Evolutionary conservation across 148 eudicot species (phyloP).

Genomic region (Rhododendron molle): DNA sequence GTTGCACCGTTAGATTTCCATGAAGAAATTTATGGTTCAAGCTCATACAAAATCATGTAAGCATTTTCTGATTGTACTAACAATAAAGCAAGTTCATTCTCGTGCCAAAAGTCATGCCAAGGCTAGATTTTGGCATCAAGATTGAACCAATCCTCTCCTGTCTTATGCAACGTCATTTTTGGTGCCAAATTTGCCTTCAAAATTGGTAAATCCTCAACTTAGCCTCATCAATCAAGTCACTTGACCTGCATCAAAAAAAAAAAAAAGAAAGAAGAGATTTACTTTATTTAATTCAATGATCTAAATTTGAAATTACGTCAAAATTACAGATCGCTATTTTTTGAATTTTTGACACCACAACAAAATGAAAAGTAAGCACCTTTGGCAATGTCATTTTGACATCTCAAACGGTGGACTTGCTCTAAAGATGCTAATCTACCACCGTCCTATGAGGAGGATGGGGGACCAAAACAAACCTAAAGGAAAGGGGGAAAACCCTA

Average conservation of each 20-base stretch:
- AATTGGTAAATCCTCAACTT: neutral
- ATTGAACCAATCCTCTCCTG: neutral
- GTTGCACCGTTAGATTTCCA: neutral
- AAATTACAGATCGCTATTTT: too few relatives aligned
- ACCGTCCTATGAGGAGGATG: neutral
- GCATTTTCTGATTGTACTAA: neutral
- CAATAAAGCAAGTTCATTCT: neutral
- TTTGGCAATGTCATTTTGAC: neutral
- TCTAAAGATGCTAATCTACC: neutral
- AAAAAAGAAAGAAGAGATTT: too few relatives aligned
- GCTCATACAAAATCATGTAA: neutral
- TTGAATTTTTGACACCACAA: too few relatives aligned
- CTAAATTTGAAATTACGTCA: neutral
- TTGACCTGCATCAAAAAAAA: neutral
- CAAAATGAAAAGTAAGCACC: neutral
- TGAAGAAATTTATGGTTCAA: neutral
- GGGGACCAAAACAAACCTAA: neutral
- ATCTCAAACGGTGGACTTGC: neutral
- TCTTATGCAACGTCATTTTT: neutral
- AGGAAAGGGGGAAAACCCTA: neutral
- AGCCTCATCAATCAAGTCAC: neutral
- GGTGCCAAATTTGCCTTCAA: neutral
- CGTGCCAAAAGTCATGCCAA: neutral
- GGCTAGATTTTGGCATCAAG: neutral
- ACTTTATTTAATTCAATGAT: too few relatives aligned